Percentiles rank a stretch among this genome's conserved stretches.
Conservation (phyloP, 805 yeast species). For the Starmerella sp. region DNA sequence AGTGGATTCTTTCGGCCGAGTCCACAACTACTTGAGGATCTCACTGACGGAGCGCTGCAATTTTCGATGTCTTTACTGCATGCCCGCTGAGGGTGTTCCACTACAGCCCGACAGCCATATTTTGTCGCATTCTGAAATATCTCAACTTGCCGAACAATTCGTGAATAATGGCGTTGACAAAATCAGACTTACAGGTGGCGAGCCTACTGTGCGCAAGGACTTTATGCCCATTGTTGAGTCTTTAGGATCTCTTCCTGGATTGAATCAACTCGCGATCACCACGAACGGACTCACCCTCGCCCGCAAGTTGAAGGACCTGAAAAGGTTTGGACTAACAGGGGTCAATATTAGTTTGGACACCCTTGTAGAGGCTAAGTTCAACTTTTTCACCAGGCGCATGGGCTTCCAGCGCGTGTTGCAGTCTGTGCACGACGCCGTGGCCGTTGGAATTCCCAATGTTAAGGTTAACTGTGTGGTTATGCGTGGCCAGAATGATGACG, state of each 20-base stretch:
- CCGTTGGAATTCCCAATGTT: constrained; percentile 36
- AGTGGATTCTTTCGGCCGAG: constrained; percentile 34
- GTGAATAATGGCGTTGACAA: constrained; percentile 41
- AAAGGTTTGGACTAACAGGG: constrained; percentile 36
- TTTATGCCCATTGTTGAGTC: constrained; percentile 35
- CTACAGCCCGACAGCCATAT: constrained; percentile 35
- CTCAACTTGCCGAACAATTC: constrained; percentile 35
- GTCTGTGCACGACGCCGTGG: constrained; percentile 36
- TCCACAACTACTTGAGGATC: constrained; percentile 41
- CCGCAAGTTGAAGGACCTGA: constrained; percentile 37
- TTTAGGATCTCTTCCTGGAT: constrained; percentile 33
- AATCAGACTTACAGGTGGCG: constrained; percentile 46
- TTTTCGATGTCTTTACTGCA: constrained; percentile 38
- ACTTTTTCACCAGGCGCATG: constrained; percentile 39
- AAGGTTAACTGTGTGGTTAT: constrained; percentile 43
- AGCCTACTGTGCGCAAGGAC: constrained; percentile 44
- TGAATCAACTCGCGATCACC: constrained; percentile 41
- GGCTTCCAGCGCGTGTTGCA: constrained; percentile 39
- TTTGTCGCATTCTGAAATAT: constrained; percentile 37
- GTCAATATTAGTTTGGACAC: constrained; percentile 42
- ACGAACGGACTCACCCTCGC: constrained; percentile 43
- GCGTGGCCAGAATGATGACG: constrained; percentile 42
- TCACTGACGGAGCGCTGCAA: constrained; percentile 44
- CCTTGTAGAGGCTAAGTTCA: constrained; percentile 40
- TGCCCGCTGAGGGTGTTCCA: constrained; percentile 49